Percentiles rank a stretch among this genome's conserved stretches.
Conservation (phyloP, 306 rosid genomes). For the Ormosia semicastrata region DNA sequence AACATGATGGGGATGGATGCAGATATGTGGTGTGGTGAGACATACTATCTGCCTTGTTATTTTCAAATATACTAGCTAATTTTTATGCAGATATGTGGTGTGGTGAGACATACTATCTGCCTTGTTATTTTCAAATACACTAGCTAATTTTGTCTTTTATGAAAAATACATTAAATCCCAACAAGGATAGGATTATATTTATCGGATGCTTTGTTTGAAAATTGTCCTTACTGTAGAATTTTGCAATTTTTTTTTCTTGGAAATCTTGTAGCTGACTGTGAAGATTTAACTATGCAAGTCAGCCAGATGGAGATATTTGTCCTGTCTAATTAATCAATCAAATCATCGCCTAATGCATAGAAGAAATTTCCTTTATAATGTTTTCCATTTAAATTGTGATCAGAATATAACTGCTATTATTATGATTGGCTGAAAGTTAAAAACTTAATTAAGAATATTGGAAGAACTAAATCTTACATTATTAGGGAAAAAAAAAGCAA, state of each 20-base stretch:
- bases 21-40: background rate
- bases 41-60: background rate
- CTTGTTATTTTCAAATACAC: background rate
- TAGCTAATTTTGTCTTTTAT: background rate
- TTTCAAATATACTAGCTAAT: background rate
- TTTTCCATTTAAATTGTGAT: too few relatives aligned
- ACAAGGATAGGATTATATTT: background rate
- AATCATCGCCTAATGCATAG: too few relatives aligned
- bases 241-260: background rate
- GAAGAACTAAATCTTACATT: too few relatives aligned
- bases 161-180: background rate
- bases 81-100: background rate
- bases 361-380: too few relatives aligned
- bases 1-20: background rate
- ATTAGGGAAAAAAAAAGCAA: too few relatives aligned
- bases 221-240: background rate
- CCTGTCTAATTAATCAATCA: too few relatives aligned
- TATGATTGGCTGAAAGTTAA: too few relatives aligned
- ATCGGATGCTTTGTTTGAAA: background rate
- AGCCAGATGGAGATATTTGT: background rate
- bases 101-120: background rate
- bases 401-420: too few relatives aligned
- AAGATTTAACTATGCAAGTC: background rate
- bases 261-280: background rate
- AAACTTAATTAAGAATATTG: too few relatives aligned